Evolutionary conservation across 1,139 yeast genomes (phyloP), one percentile per base, ranked within the genome.

Genomic region (Pichia kudriavzevii): DNA sequence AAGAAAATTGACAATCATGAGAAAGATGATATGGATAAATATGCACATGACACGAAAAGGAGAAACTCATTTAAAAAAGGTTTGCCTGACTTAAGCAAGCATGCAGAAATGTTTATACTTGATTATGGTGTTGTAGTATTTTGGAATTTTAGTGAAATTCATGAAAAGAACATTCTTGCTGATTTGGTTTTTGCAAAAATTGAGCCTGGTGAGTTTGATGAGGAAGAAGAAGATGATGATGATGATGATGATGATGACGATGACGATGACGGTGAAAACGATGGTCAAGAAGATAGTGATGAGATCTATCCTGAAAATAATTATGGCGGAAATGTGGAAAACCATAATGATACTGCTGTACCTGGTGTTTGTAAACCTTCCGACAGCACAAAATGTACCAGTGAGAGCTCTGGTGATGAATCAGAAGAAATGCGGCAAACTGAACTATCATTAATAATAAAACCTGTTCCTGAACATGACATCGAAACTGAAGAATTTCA

Each of bases 401-500:
- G n/a, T n/a, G n/a, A n/a, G n/a, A n/a, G n/a, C n/a, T n/a, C n/a
- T n/a, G 49, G 44, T 18, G 49, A 45, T 9, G 46, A 36, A n/a
- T 40, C 30, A 4, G 40, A 33, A 5, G 35, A 31, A 3, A n/a
- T n/a, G n/a, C n/a, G n/a, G n/a, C 32, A 32, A 11, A 40, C 40
- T 4, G 45, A 42, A 11, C 31, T 49, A 10, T 64, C 74, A 1
- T 61, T 88, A 24, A 71, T 83, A 23, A 65, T 81, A 4, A 72
- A 85, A 35, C 94, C 95, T 0, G 71, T 83, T 28, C 79, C 77
- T 44, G 96, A 88, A 48, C 87, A 81, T 47, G 95, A 88, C 44
- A 85, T 88, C 45, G 98, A 91, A 52, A 84, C 91, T 2, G 98
- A 91, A 55, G 95, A 88, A 52, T 84, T 91, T 55, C 94, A 83